Evolutionary conservation across 345 rosid genomes (phyloP).

Genomic region (Lepidium africanum): DNA sequence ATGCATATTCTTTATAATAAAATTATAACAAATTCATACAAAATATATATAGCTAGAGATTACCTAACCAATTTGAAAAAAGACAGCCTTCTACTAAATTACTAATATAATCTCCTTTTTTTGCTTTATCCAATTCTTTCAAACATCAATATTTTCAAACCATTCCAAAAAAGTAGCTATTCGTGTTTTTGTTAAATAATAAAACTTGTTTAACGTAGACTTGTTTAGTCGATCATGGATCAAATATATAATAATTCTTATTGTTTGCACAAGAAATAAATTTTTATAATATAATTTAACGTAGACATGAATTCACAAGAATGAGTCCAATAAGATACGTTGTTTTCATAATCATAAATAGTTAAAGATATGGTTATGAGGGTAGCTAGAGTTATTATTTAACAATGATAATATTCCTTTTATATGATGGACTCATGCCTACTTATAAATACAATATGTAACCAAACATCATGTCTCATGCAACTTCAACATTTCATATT

Average conservation of each 20-base stretch:
- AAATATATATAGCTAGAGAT: neutral
- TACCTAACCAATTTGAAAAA: slow-evolving; percentile 8
- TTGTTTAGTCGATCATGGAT: neutral
- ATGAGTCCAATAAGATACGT: slow-evolving; percentile 1
- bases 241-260: neutral
- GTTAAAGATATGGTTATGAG: slow-evolving; percentile 4
- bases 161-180: slow-evolving; percentile 17
- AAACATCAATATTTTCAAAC: neutral
- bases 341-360: neutral
- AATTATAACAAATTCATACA: neutral
- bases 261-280: too few relatives aligned
- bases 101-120: neutral
- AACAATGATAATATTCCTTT: neutral
- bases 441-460: slow-evolving; percentile 23
- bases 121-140: slow-evolving; percentile 2
- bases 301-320: neutral
- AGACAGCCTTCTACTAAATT: neutral
- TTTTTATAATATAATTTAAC: neutral
- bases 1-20: neutral
- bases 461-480: slow-evolving; percentile 22
- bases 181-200: neutral
- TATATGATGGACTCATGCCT: neutral
- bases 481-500: slow-evolving; percentile 6
- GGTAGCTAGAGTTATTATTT: slow-evolving; percentile 15
- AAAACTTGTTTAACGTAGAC: slow-evolving; percentile 18